Evolutionary conservation across 2,329 filamentous ascomycete species (phyloP).

Genomic region (Epichloe sp.): DNA sequence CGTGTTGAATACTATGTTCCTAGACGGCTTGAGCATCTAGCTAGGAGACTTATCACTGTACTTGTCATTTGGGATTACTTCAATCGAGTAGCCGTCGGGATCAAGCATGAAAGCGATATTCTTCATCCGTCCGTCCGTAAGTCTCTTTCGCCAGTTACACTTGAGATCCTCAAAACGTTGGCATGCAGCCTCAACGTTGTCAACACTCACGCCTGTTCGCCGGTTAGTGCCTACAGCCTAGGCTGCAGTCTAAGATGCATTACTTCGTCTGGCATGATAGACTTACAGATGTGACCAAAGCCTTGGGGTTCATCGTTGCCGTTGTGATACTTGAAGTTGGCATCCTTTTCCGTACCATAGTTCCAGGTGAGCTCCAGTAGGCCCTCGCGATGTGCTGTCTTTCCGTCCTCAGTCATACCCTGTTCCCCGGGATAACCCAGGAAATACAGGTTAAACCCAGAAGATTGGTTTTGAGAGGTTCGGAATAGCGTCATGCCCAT

Average conservation of each 20-base stretch:
- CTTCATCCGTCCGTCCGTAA: conserved; percentile 88
- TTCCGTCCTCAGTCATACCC: conserved; percentile 36
- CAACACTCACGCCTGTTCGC: conserved; percentile 58
- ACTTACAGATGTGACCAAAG: conserved; percentile 82
- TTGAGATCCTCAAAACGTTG: conserved; percentile 69
- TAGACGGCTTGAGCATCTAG: neutral
- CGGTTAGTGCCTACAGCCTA: conserved; percentile 9
- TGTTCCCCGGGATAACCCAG: conserved; percentile 60
- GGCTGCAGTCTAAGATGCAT: neutral
- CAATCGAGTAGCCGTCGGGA: conserved; percentile 77
- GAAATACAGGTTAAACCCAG: conserved; percentile 85
- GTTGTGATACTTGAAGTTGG: conserved; percentile 75
- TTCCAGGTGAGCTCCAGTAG: conserved; percentile 84
- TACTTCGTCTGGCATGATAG: neutral
- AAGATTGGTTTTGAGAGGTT: conserved; percentile 54
- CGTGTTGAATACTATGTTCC: neutral
- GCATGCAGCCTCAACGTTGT: conserved; percentile 81
- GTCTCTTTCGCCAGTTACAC: conserved; percentile 86
- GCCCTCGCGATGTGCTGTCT: conserved; percentile 60
- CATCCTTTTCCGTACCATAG: conserved; percentile 73
- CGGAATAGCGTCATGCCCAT: conserved; percentile 79
- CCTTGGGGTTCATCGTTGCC: conserved; percentile 87
- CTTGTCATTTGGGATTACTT: conserved; percentile 62
- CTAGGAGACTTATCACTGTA: conserved; percentile 10
- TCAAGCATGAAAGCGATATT: conserved; percentile 86